phyloP scores from a whole-genome alignment of 805 yeast genomes.

The Lipomyces yamanashiensis region DNA sequence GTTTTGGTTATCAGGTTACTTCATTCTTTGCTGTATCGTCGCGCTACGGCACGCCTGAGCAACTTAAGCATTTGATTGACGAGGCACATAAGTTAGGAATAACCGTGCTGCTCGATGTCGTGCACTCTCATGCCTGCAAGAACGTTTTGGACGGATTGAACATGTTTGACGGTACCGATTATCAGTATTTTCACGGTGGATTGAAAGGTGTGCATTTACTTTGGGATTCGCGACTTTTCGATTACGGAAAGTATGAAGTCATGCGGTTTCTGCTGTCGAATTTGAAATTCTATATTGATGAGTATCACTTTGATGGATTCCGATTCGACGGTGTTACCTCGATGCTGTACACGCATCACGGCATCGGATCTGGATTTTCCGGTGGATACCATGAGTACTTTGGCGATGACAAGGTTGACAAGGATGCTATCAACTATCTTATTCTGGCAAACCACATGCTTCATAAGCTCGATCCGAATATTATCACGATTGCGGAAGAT shows the following conservation, averaged over 20 bases:
- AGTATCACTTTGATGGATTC: slow-evolving; percentile 89
- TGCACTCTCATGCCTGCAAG: slow-evolving; percentile 94
- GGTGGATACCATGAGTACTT: slow-evolving; percentile 94
- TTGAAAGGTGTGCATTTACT: slow-evolving; percentile 83
- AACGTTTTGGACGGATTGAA: slow-evolving; percentile 93
- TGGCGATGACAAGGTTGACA: slow-evolving; percentile 72
- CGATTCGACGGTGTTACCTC: slow-evolving; percentile 96
- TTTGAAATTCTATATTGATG: slow-evolving; percentile 80
- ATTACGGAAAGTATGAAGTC: slow-evolving; percentile 90
- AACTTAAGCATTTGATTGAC: slow-evolving; percentile 85
- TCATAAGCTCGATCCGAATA: slow-evolving; percentile 56
- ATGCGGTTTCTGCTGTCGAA: slow-evolving; percentile 83
- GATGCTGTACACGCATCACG: slow-evolving; percentile 91
- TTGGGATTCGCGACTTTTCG: slow-evolving; percentile 96
- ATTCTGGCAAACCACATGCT: slow-evolving; percentile 89
- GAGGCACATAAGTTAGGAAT: slow-evolving; percentile 89
- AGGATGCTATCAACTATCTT: slow-evolving; percentile 82
- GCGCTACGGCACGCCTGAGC: slow-evolving; percentile 94
- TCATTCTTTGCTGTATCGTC: slow-evolving; percentile 89
- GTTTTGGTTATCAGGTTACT: slow-evolving; percentile 96
- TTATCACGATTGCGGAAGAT: slow-evolving; percentile 90
- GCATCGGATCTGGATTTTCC: slow-evolving; percentile 82
- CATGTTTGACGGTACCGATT: slow-evolving; percentile 92
- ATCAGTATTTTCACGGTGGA: slow-evolving; percentile 94
- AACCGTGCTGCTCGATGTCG: slow-evolving; percentile 85